phyloP scores from a whole-genome alignment of 1,284 basidiomycete species.

The Ustilago crameri region DNA sequence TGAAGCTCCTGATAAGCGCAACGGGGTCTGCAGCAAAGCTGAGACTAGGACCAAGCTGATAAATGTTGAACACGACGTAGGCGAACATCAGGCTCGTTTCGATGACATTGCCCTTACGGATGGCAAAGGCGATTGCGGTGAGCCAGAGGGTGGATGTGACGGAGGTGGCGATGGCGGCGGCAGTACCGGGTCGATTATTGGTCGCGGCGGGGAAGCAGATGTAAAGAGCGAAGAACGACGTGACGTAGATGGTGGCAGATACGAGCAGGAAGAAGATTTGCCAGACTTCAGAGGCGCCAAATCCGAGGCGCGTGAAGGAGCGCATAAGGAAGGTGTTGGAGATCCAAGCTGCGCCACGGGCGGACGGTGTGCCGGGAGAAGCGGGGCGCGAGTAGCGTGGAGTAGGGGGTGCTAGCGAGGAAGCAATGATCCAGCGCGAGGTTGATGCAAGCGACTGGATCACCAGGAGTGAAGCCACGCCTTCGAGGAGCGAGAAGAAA shows the following conservation, averaged over 20 bases:
- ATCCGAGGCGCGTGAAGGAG: constrained; percentile 53
- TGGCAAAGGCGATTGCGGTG: constrained; percentile 65
- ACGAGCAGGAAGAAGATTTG: constrained; percentile 65
- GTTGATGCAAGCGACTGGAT: constrained; percentile 63
- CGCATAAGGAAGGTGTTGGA: constrained; percentile 49
- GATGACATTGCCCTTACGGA: constrained; percentile 65
- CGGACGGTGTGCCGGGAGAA: not conserved
- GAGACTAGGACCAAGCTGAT: constrained; percentile 58
- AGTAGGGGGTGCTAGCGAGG: constrained; percentile 77
- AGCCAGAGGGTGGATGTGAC: constrained; percentile 64
- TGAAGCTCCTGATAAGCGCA: constrained; percentile 64
- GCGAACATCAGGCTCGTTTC: constrained; percentile 66
- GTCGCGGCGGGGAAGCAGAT: constrained; percentile 63
- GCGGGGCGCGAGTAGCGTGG: constrained; percentile 77
- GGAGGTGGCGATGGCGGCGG: constrained; percentile 62
- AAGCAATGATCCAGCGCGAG: constrained; percentile 69
- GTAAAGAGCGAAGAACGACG: constrained; percentile 58
- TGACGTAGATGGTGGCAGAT: constrained; percentile 65
- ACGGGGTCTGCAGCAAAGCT: constrained; percentile 63
- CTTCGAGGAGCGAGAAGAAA: constrained; percentile 65
- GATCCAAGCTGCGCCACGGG: constrained; percentile 31
- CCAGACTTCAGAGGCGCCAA: constrained; percentile 63
- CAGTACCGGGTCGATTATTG: constrained; percentile 54
- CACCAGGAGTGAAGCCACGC: constrained; percentile 64
- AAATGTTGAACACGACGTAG: constrained; percentile 67